phyloP scores from a whole-genome alignment of 352 stramenopile species.

The Phytophthora citrophthora region DNA sequence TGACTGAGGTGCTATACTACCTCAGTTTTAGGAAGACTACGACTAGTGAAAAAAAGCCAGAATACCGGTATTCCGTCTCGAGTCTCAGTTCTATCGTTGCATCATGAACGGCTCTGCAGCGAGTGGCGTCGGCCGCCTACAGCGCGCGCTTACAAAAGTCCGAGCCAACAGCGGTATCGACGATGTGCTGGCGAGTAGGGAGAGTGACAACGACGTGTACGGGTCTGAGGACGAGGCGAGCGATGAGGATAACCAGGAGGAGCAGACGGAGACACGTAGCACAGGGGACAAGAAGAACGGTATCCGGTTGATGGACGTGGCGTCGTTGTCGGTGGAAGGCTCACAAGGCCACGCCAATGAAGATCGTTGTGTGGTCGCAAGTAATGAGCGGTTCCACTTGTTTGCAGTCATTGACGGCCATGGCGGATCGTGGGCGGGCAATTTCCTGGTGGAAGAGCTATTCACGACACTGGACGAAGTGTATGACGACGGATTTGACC shows the following conservation, averaged over 20 bases:
- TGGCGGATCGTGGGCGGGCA: constrained; percentile 58
- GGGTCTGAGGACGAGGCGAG: constrained; percentile 13
- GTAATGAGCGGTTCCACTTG: constrained; percentile 61
- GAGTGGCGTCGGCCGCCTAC: constrained; percentile 16
- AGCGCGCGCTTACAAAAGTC: constrained; percentile 39
- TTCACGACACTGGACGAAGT: constrained; percentile 52
- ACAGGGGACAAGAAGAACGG: constrained; percentile 33
- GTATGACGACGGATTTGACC: constrained; percentile 47
- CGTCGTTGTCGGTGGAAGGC: constrained; percentile 51
- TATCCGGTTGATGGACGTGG: constrained; percentile 47
- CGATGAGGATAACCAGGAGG: constrained; percentile 23
- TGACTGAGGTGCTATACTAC: not conserved
- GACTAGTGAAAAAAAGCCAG: constrained; percentile 22
- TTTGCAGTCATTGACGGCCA: constrained; percentile 82
- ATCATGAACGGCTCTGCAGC: constrained; percentile 7
- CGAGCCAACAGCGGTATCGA: constrained; percentile 19
- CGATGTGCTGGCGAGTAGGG: not conserved
- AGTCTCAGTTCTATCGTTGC: constrained; percentile 1
- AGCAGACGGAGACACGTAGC: constrained; percentile 3
- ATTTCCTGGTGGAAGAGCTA: constrained; percentile 63
- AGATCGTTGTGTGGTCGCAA: constrained; percentile 63
- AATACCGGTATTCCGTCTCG: constrained; percentile 4
- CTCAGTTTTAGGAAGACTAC: constrained; percentile 6
- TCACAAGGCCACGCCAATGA: constrained; percentile 71
- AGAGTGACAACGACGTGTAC: constrained; percentile 20